A percentile compares a stretch with the other conserved stretches of the same genome.
phyloP scores from a whole-genome alignment of 371 early-diverging fungal genomes.

The Basidiobolus meristosporus region DNA sequence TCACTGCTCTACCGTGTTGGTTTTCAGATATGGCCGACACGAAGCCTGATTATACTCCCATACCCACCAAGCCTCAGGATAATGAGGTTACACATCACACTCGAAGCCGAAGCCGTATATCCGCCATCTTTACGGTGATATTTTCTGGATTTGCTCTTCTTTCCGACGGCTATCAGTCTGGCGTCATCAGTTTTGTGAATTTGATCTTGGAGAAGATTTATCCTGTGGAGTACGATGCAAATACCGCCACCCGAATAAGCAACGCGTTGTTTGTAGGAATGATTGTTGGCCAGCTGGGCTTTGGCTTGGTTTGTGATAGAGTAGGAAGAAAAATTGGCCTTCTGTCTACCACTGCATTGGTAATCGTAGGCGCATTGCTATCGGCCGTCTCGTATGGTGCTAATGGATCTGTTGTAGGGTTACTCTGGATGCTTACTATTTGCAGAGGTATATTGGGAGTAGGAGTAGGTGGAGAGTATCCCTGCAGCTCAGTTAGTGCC shows the following conservation, averaged over 20 bases:
- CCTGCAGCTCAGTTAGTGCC: conserved; percentile 30
- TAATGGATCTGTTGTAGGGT: conserved; percentile 12
- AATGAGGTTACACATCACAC: too few relatives aligned
- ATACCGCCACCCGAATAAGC: conserved; percentile 12
- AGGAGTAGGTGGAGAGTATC: conserved; percentile 31
- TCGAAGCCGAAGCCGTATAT: conserved; percentile 3
- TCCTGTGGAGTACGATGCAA: conserved; percentile 8
- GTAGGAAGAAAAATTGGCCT: conserved; percentile 28
- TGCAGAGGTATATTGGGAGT: conserved; percentile 31
- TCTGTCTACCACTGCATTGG: conserved; percentile 20
- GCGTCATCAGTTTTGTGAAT: conserved; percentile 14
- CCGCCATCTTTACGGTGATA: conserved; percentile 12
- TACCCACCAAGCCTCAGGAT: too few relatives aligned
- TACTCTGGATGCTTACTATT: conserved; percentile 37
- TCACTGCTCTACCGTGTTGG: too few relatives aligned
- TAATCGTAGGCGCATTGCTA: conserved; percentile 23
- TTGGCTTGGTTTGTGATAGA: conserved; percentile 23
- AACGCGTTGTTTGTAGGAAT: conserved; percentile 15
- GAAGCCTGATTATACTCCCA: too few relatives aligned
- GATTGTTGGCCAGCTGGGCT: conserved; percentile 15
- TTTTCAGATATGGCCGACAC: too few relatives aligned
- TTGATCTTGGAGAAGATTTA: conserved; percentile 12
- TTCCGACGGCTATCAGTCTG: conserved; percentile 17
- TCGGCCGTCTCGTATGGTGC: conserved; percentile 14
- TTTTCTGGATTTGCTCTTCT: conserved; percentile 14